Evolutionary conservation across 352 stramenopile genomes (phyloP), one percentile per base, ranked within the genome.

Genomic region (Phytopythium kandeliae): DNA sequence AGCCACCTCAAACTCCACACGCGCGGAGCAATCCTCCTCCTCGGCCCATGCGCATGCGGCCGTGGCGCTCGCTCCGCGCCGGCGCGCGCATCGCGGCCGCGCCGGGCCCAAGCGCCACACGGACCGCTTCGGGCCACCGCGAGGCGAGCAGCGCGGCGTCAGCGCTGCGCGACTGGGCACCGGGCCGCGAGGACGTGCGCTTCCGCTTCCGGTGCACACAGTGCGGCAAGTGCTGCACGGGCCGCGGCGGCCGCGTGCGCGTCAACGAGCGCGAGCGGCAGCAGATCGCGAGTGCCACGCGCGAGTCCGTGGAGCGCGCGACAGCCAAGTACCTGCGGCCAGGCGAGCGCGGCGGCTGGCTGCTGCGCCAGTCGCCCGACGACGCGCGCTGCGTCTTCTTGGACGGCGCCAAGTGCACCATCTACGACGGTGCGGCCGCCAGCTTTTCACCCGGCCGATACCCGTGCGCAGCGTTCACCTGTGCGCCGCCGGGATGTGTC

Each of bases 161-260:
- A 22, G 25, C 44, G 15, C 38, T 85, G 46, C 70, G 69, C 56
- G 74, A 49, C 46, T 79, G 71, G 73, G 62, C 58, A 2, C 19
- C 22, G 8, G 51, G 34, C 28, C 49, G 74, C 0, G 49, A 67
- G 11, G 69, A 77, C 19, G 73, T 73, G 16, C 48, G 45, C 38
- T 71, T 90, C 34, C 60, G 63, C 15, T 92, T 92, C 60, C 70
- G 67, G 25, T 92, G 81, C 60, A 90, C 77, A 26, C 65, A 67
- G 10, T 92, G 81, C 52, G 81, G 77, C 64, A 86, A 87, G 54
- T 92, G 81, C 58, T 92, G 81, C 55, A 90, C 78, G 4, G 81
- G 81, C 3, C 70, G 53, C 47, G 77, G 78, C 37, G 81, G 81
- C 25, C 71, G 64, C 25, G 81, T 89, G 48, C 74, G 73, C 37